Conservation (phyloP, 768 basidiomycete genomes). For the Rhodotorula paludigena region DNA sequence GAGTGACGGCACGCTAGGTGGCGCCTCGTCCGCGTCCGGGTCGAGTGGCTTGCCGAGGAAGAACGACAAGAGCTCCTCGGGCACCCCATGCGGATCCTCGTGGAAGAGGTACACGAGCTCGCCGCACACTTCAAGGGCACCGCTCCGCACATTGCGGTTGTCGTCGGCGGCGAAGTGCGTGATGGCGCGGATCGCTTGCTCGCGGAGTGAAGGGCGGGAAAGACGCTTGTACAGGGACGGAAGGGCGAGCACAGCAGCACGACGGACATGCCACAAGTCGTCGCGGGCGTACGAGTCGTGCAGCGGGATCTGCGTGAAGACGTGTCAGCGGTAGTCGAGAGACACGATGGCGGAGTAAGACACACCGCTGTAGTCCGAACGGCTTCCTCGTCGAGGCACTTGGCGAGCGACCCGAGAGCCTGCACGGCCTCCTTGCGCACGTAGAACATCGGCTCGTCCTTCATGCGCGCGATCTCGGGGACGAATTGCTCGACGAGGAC, state of each 20-base stretch:
- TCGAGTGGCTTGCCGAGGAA: conserved; percentile 60
- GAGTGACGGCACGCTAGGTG: neutral
- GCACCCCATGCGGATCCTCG: conserved; percentile 55
- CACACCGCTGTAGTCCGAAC: conserved; percentile 55
- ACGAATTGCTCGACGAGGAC: conserved; percentile 36
- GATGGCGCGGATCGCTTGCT: conserved; percentile 64
- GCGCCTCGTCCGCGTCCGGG: conserved; percentile 16
- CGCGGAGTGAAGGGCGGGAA: conserved; percentile 56
- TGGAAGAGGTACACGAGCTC: conserved; percentile 82
- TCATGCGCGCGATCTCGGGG: conserved; percentile 42
- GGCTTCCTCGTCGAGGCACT: conserved; percentile 72
- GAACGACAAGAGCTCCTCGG: conserved; percentile 65
- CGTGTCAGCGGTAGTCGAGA: neutral
- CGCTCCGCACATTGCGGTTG: conserved; percentile 64
- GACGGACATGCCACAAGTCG: conserved; percentile 71
- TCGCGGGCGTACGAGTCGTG: conserved; percentile 69
- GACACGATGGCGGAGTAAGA: neutral
- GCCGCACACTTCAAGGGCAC: conserved; percentile 77
- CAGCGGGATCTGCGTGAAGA: conserved; percentile 61
- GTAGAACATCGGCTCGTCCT: conserved; percentile 54
- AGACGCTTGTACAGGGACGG: conserved; percentile 72
- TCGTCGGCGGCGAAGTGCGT: conserved; percentile 62
- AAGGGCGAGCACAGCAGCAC: conserved; percentile 78
- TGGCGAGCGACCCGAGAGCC: conserved; percentile 80
- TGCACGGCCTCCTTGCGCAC: conserved; percentile 80